Conservation (phyloP, 2,329 filamentous ascomycete genomes). For the Thermomyces lanuginosus region DNA sequence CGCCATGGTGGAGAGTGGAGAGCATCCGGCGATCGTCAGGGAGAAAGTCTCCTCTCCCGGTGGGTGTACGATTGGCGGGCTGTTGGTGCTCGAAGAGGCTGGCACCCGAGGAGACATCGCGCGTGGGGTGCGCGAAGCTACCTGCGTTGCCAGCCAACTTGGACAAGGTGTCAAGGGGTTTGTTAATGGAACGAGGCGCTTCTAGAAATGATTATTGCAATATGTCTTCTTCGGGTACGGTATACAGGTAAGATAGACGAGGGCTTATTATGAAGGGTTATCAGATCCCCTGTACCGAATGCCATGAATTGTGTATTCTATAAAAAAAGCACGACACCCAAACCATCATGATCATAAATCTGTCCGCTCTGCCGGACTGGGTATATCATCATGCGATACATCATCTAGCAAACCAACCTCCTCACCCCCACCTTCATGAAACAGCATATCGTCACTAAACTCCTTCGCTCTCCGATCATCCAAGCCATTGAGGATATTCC, state of each 20-base stretch:
- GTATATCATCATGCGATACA: no score
- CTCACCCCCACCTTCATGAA: constrained; percentile 15
- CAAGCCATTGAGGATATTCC: constrained; percentile 73
- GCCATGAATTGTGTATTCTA: no score
- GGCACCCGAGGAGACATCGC: constrained; percentile 38
- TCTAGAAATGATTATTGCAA: no score
- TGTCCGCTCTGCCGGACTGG: no score
- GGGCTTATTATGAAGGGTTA: no score
- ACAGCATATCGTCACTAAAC: constrained; percentile 14
- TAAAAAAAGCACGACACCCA: no score
- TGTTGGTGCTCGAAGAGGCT: constrained; percentile 44
- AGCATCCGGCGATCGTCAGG: constrained; percentile 43
- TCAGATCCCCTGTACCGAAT: no score
- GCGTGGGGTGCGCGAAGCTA: constrained; percentile 42
- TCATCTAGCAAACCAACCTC: constrained; percentile 24
- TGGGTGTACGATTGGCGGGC: constrained; percentile 46
- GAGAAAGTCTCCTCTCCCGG: constrained; percentile 47
- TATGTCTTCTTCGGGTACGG: no score
- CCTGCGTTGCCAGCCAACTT: constrained; percentile 40
- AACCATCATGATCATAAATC: no score
- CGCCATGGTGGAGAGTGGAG: constrained; percentile 39
- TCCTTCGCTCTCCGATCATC: constrained; percentile 34
- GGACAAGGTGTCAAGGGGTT: constrained; percentile 37
- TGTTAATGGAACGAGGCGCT: constrained; percentile 30
- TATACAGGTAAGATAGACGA: no score